Evolutionary conservation across 495 filamentous ascomycete species (phyloP).

Genomic region (Aspergillus avenaceus): DNA sequence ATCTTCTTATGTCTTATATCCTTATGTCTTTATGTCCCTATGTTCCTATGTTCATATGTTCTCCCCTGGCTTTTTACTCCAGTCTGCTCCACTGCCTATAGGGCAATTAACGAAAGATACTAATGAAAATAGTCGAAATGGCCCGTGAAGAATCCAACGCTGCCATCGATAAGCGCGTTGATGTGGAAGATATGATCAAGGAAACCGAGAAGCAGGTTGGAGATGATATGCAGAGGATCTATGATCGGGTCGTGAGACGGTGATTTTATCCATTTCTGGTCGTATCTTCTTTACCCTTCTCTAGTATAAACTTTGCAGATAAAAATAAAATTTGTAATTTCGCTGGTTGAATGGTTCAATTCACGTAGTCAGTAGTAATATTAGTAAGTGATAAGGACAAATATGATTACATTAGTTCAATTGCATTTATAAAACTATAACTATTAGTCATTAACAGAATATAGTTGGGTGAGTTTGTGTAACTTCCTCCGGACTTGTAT

Average conservation of each 20-base stretch:
- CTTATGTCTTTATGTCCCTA: background rate
- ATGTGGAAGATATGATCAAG: slow-evolving; percentile 23
- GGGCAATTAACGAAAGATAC: no score
- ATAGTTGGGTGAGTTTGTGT: background rate
- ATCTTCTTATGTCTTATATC: background rate
- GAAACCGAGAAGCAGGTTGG: slow-evolving; percentile 31
- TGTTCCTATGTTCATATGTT: no score
- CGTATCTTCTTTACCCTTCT: no score
- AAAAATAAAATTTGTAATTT: no score
- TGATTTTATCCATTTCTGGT: no score
- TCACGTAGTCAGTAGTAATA: no score
- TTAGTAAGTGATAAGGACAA: no score
- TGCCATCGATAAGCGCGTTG: slow-evolving; percentile 27
- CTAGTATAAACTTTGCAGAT: no score
- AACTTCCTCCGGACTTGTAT: background rate
- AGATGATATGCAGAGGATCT: slow-evolving; percentile 26
- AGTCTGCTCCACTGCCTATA: no score
- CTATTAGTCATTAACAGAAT: slow-evolving; percentile 1
- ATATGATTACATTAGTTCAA: no score
- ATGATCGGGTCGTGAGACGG: slow-evolving; percentile 11
- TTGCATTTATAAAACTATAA: background rate
- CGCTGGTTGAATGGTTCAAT: no score
- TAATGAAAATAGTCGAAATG: slow-evolving; percentile 29
- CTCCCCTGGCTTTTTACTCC: no score
- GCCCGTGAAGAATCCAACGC: slow-evolving; percentile 32